Evolutionary conservation across 768 basidiomycete genomes (phyloP).

Genomic region (Pleurotus giganteus): DNA sequence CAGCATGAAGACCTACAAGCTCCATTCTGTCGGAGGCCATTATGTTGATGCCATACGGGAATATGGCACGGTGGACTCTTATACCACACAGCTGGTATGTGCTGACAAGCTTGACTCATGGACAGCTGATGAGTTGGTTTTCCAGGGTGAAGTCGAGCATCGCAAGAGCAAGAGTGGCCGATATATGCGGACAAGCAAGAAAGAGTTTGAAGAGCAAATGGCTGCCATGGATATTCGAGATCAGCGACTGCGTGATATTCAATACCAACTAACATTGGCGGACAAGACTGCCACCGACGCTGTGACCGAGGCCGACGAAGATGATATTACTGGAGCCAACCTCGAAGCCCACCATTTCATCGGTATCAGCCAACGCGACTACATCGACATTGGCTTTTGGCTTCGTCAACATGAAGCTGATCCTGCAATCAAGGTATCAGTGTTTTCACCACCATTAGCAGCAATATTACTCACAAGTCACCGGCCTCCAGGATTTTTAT

Average conservation of each 20-base stretch:
- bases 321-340: background rate
- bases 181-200: conserved; percentile 11
- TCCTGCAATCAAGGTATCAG: background rate
- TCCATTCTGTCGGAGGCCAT: conserved; percentile 8
- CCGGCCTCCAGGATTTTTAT: conserved; percentile 7
- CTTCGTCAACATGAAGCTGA: conserved; percentile 6
- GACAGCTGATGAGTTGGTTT: background rate
- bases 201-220: conserved; percentile 12
- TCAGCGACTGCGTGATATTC: conserved; percentile 5
- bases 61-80: conserved; percentile 9
- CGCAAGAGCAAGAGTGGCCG: conserved; percentile 10
- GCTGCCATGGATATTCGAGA: conserved; percentile 12
- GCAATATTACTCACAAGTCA: background rate
- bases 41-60: conserved; percentile 2
- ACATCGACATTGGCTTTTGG: background rate
- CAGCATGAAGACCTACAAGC: conserved; percentile 8
- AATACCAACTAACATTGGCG: background rate
- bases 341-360: conserved; percentile 2
- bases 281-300: too few relatives aligned
- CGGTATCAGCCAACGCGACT: conserved; percentile 4
- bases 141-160: conserved; percentile 16
- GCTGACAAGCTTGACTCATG: too few relatives aligned
- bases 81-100: conserved; percentile 7
- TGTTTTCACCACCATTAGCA: background rate
- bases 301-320: background rate